Conservation (phyloP, 1,284 basidiomycete species). For the Fomitopsis palustris region DNA sequence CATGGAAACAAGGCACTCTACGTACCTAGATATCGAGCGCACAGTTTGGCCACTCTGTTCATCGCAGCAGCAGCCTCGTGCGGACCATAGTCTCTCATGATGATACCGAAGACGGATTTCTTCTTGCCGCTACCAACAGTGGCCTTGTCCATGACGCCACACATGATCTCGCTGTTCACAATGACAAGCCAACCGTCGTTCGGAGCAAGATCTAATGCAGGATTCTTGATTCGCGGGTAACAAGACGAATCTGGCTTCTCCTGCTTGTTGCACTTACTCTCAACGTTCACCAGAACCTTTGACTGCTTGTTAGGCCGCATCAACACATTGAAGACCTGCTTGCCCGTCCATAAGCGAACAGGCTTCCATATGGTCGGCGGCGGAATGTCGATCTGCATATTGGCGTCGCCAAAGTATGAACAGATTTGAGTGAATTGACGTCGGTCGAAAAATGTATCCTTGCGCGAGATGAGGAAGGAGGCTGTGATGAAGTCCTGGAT, state of each 20-base stretch:
- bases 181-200: slow-evolving; percentile 99
- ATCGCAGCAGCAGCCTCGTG: slow-evolving; percentile 95
- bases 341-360: slow-evolving; percentile 93
- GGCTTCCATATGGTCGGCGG: slow-evolving; percentile 96
- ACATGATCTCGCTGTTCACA: slow-evolving; percentile 99
- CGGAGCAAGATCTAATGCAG: slow-evolving; percentile 83
- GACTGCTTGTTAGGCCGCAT: slow-evolving; percentile 92
- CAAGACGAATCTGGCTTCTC: slow-evolving; percentile 73
- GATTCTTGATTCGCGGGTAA: slow-evolving; percentile 53
- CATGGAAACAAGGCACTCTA: slow-evolving; percentile 8
- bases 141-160: slow-evolving; percentile 98
- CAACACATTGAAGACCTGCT: slow-evolving; percentile 95
- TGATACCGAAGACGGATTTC: slow-evolving; percentile 98
- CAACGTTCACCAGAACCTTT: slow-evolving; percentile 90
- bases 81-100: slow-evolving; percentile 94
- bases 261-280: slow-evolving; percentile 93
- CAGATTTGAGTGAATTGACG: slow-evolving; percentile 96
- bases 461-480: slow-evolving; percentile 90
- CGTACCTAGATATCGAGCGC: slow-evolving; percentile 89
- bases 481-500: slow-evolving; percentile 99
- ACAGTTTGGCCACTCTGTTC: slow-evolving; percentile 95
- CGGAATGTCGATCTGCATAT: slow-evolving; percentile 92
- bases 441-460: slow-evolving; percentile 93
- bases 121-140: slow-evolving; percentile 99
- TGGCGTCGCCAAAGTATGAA: slow-evolving; percentile 91